Conservation (phyloP, 148 eudicot species). For the Pouteria glomerata region DNA sequence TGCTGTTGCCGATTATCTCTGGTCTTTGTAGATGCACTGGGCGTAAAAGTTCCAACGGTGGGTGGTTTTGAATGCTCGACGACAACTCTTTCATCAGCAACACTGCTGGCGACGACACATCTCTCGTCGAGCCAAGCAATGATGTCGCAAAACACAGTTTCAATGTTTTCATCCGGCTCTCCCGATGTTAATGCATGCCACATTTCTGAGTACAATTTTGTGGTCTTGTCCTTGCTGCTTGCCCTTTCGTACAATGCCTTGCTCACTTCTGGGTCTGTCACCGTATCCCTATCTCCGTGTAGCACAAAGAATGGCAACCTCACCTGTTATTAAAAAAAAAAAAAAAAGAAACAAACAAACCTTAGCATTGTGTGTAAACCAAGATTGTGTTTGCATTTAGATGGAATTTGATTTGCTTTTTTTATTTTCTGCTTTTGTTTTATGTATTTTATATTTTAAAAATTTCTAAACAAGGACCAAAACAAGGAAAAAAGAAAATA, state of each 20-base stretch:
- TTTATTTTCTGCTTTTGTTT: too few relatives aligned
- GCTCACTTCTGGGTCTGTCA: constrained; percentile 97
- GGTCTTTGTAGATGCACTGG: constrained; percentile 16
- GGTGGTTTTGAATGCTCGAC: constrained; percentile 1
- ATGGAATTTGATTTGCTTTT: too few relatives aligned
- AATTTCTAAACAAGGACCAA: too few relatives aligned
- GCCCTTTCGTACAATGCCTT: constrained; percentile 71
- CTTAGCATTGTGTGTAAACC: too few relatives aligned
- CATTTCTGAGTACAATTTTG: constrained; percentile 86
- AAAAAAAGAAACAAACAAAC: background rate
- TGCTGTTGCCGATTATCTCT: constrained; percentile 17
- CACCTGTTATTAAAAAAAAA: constrained; percentile 36
- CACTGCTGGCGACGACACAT: constrained; percentile 7
- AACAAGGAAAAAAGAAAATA: too few relatives aligned
- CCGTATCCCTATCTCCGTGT: constrained; percentile 91
- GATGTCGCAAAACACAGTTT: constrained; percentile 73
- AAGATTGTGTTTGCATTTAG: too few relatives aligned
- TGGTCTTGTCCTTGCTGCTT: constrained; percentile 81
- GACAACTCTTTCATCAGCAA: background rate
- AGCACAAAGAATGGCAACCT: constrained; percentile 81
- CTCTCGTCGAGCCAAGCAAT: constrained; percentile 82
- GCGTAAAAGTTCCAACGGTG: constrained; percentile 16
- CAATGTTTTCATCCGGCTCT: constrained; percentile 77
- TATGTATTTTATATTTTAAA: too few relatives aligned
- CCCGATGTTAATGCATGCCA: constrained; percentile 95